Conservation (phyloP, 2,329 filamentous ascomycete genomes). For the Stachybotrys elegans region DNA sequence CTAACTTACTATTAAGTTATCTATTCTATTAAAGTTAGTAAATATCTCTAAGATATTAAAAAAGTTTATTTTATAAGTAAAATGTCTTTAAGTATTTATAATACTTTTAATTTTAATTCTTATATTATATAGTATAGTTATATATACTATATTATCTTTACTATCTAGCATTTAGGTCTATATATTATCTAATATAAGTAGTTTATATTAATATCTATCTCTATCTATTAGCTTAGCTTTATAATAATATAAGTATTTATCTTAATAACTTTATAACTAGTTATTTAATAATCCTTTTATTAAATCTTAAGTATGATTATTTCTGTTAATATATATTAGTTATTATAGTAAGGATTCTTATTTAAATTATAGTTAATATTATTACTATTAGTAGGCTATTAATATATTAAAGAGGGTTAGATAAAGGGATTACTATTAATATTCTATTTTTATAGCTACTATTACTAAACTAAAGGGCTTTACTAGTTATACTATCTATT, state of each 20-base stretch:
- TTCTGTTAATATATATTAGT: background rate
- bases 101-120: background rate
- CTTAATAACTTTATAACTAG: slow-evolving; percentile 1
- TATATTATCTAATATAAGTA: slow-evolving; percentile 1
- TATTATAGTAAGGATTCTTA: background rate
- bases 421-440: background rate
- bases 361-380: background rate
- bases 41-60: background rate
- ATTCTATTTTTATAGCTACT: background rate
- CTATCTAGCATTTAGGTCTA: background rate
- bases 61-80: background rate
- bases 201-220: slow-evolving; percentile 3
- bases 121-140: no score
- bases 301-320: background rate
- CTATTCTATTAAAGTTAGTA: background rate
- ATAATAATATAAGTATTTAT: slow-evolving; percentile 4
- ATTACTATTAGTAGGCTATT: background rate
- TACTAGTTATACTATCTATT: no score
- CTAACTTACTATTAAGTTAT: background rate
- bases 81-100: background rate
- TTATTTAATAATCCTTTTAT: background rate
- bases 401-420: background rate
- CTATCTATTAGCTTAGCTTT: background rate
- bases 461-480: no score
- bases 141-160: background rate